A percentile compares a stretch with the other conserved stretches of the same genome.
Evolutionary conservation across 139 green algal species (phyloP).

Genomic region (Monoraphidium neglectum): DNA sequence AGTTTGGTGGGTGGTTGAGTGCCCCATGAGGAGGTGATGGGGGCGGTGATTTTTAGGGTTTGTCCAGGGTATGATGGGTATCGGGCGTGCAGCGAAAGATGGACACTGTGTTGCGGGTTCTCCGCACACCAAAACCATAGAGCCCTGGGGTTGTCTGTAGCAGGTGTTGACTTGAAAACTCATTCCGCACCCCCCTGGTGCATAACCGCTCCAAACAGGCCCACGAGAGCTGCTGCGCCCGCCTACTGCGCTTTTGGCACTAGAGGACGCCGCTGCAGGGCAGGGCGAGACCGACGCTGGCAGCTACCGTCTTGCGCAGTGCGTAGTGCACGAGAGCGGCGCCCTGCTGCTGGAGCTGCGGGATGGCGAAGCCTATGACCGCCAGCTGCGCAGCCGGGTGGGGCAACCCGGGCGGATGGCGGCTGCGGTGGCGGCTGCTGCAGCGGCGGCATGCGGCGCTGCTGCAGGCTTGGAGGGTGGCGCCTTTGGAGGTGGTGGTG

Average conservation of each 20-base stretch:
- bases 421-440: not conserved
- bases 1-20: not conserved
- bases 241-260: slow-evolving; percentile 64
- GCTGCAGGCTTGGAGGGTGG: not conserved
- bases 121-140: too few relatives aligned
- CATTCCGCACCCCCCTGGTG: too few relatives aligned
- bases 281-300: slow-evolving; percentile 29
- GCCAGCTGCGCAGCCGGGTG: slow-evolving; percentile 22
- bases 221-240: slow-evolving; percentile 25
- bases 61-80: not conserved
- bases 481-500: not conserved
- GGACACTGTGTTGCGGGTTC: too few relatives aligned
- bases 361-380: slow-evolving; percentile 65
- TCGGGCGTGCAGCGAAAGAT: not conserved
- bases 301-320: slow-evolving; percentile 62
- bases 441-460: not conserved
- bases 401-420: not conserved
- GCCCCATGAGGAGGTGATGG: too few relatives aligned
- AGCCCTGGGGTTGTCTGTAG: too few relatives aligned
- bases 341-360: slow-evolving; percentile 77
- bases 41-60: too few relatives aligned
- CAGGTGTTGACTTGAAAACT: too few relatives aligned
- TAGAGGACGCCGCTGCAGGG: slow-evolving; percentile 51
- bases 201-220: too few relatives aligned
- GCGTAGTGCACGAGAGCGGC: slow-evolving; percentile 73